Conservation (phyloP, 176 grass and related monocot species). For the Elymus sibiricus region DNA sequence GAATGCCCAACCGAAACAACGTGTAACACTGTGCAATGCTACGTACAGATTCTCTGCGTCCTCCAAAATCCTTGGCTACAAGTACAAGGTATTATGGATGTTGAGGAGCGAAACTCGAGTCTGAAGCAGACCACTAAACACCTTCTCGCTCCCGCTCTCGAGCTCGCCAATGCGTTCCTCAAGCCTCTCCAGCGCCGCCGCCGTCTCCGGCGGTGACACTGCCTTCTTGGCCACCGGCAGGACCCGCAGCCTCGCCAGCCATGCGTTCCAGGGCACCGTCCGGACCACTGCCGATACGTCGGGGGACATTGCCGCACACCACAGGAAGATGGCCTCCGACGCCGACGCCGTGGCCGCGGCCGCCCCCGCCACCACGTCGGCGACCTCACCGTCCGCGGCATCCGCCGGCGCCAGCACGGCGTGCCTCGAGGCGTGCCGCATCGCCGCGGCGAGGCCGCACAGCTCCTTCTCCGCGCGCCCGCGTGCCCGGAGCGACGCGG, state of each 20-base stretch:
- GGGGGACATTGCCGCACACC: slow-evolving; percentile 28
- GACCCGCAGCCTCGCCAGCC: slow-evolving; percentile 4
- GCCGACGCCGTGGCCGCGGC: slow-evolving; percentile 22
- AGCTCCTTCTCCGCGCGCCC: slow-evolving; percentile 40
- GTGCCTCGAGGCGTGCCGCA: slow-evolving; percentile 29
- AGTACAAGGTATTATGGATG: neutral
- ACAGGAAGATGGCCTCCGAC: slow-evolving; percentile 29
- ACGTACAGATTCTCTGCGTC: too few species aligned
- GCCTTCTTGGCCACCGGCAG: neutral
- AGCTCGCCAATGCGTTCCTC: neutral
- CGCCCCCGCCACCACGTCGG: slow-evolving; percentile 10
- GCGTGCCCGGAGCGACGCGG: slow-evolving; percentile 8
- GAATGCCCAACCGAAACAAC: too few species aligned
- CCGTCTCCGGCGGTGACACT: neutral
- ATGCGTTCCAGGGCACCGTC: neutral
- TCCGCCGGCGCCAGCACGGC: neutral
- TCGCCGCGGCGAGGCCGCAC: slow-evolving; percentile 24
- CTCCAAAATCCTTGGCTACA: neutral
- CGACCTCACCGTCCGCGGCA: neutral
- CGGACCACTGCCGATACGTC: neutral
- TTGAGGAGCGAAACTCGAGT: slow-evolving; percentile 7
- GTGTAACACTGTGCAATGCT: too few species aligned
- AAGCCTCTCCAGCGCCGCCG: neutral
- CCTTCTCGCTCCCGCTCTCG: neutral
- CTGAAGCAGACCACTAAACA: neutral